Evolutionary conservation across 2,329 filamentous ascomycete genomes (phyloP).

Genomic region (Penicillium sp.): DNA sequence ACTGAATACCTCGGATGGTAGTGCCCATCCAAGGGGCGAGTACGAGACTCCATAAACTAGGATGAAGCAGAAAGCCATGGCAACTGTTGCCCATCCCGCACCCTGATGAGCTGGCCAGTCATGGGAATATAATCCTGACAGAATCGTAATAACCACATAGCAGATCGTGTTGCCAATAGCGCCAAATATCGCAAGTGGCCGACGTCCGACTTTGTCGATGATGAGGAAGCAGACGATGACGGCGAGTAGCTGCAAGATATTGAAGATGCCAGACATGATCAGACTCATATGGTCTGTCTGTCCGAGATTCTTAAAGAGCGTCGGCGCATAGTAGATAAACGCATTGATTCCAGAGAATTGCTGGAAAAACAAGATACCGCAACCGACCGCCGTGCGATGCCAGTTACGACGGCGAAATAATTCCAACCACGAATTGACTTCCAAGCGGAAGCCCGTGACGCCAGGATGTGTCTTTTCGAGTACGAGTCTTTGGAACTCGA

Average conservation of each 20-base stretch:
- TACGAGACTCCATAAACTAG: constrained; percentile 32
- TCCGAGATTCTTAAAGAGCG: constrained; percentile 51
- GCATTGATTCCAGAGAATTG: constrained; percentile 54
- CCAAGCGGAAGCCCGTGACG: constrained; percentile 10
- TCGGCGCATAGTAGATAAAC: constrained; percentile 58
- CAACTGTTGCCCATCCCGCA: constrained; percentile 33
- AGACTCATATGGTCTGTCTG: constrained; percentile 39
- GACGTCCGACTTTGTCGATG: constrained; percentile 42
- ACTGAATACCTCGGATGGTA: constrained; percentile 48
- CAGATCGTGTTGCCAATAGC: constrained; percentile 38
- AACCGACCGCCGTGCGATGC: constrained; percentile 40
- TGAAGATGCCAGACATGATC: constrained; percentile 44
- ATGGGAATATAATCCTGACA: constrained; percentile 26
- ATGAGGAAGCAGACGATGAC: constrained; percentile 36
- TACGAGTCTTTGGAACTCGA: constrained; percentile 51
- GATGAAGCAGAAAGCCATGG: constrained; percentile 16
- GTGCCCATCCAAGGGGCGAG: constrained; percentile 44
- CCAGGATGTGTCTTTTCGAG: constrained; percentile 13
- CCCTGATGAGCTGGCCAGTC: constrained; percentile 32
- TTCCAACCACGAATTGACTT: constrained; percentile 34
- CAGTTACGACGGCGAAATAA: constrained; percentile 40
- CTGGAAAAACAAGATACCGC: constrained; percentile 54
- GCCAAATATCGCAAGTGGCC: constrained; percentile 38
- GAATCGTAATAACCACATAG: constrained; percentile 41
- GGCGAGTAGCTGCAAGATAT: constrained; percentile 44